Conservation (phyloP, 805 yeast species). For the Yamadazyma endophytica region DNA sequence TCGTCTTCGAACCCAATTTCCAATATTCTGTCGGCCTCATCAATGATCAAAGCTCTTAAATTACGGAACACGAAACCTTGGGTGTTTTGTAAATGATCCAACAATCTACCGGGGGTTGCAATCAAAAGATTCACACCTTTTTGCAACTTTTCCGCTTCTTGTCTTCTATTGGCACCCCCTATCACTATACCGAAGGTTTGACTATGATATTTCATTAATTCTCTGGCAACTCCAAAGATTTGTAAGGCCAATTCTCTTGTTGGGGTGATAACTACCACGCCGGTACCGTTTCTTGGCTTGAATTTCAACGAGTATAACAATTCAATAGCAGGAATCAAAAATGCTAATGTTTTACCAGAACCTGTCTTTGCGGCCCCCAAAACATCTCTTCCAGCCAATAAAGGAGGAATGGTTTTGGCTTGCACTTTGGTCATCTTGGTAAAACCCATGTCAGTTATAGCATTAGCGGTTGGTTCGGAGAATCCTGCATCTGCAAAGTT, state of each 20-base stretch:
- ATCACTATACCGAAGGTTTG: slow-evolving; percentile 96
- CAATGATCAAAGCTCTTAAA: slow-evolving; percentile 88
- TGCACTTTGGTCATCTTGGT: slow-evolving; percentile 91
- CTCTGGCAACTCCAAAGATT: slow-evolving; percentile 96
- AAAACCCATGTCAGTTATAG: slow-evolving; percentile 87
- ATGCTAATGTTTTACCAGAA: slow-evolving; percentile 96
- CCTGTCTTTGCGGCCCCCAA: slow-evolving; percentile 99
- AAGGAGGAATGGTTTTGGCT: slow-evolving; percentile 92
- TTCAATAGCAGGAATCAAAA: slow-evolving; percentile 93
- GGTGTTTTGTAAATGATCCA: slow-evolving; percentile 96
- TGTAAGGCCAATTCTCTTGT: slow-evolving; percentile 97
- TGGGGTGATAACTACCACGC: slow-evolving; percentile 93
- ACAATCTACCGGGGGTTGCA: slow-evolving; percentile 96
- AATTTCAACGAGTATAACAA: slow-evolving; percentile 83
- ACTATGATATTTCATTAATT: slow-evolving; percentile 81
- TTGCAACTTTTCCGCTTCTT: slow-evolving; percentile 89
- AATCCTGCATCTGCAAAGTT: slow-evolving; percentile 46
- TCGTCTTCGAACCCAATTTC: slow-evolving; percentile 99
- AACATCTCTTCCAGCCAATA: slow-evolving; percentile 94
- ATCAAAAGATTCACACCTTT: slow-evolving; percentile 92
- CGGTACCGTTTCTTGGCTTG: slow-evolving; percentile 98
- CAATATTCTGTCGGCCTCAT: slow-evolving; percentile 96
- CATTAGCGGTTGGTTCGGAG: slow-evolving; percentile 77
- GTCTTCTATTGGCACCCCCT: slow-evolving; percentile 97
- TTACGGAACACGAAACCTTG: slow-evolving; percentile 91